These are phyloP conservation scores for Vachellia pachyceras DNA, from an alignment of 306 rosid genomes.

Conservation along the genomic window DNA sequence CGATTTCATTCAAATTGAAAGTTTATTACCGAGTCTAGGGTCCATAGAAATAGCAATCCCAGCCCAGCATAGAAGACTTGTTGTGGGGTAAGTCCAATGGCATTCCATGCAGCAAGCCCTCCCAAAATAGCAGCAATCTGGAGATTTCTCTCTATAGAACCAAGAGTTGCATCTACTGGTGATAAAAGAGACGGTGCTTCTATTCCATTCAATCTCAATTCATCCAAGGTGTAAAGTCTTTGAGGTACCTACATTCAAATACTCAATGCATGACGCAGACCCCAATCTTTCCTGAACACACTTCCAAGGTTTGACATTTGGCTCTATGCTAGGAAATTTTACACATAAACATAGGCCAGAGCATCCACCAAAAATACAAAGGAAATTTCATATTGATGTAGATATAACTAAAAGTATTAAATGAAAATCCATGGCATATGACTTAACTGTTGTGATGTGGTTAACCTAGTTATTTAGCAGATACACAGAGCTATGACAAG, in stretches of 20 bases:
- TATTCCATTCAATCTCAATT: constrained; percentile 88
- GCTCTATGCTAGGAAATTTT: neutral
- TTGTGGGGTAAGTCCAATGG: constrained; percentile 58
- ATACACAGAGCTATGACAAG: neutral
- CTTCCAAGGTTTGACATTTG: neutral
- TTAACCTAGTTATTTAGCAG: neutral
- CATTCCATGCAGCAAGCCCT: constrained; percentile 73
- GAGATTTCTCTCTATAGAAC: constrained; percentile 75
- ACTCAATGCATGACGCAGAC: constrained; percentile 25
- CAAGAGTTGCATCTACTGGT: constrained; percentile 84
- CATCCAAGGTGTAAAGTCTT: constrained; percentile 92
- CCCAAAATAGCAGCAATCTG: constrained; percentile 70
- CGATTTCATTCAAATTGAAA: constrained; percentile 4
- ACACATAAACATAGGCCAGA: too few relatives aligned
- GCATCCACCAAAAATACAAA: too few relatives aligned
- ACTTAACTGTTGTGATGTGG: neutral
- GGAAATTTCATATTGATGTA: neutral
- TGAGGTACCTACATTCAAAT: constrained; percentile 72
- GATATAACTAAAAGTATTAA: neutral
- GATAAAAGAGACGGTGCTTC: constrained; percentile 78
- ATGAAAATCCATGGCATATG: neutral
- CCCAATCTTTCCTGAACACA: neutral
- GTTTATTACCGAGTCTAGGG: constrained; percentile 67
- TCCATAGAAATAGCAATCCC: constrained; percentile 79
- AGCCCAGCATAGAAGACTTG: constrained; percentile 64